Conservation (phyloP, 208 protist genomes). For the Trichomonas tenax region DNA sequence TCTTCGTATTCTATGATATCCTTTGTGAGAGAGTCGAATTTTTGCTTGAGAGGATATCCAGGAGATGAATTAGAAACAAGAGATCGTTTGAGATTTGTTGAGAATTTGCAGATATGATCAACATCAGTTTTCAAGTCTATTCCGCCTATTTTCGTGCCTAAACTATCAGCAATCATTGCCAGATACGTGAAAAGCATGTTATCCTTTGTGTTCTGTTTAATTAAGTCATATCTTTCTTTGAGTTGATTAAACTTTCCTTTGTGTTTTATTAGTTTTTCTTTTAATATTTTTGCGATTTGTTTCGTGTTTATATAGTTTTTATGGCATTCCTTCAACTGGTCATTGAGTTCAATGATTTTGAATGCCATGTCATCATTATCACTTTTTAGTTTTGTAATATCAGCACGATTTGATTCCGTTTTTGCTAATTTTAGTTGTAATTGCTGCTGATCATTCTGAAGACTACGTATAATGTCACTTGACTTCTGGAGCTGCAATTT, state of each 20-base stretch:
- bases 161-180: neutral
- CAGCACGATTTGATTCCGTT: neutral
- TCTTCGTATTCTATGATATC: neutral
- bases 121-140: neutral
- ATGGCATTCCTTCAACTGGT: neutral
- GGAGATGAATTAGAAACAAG: neutral
- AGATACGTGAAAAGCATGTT: neutral
- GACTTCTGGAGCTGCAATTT: neutral
- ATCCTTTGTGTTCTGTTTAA: neutral
- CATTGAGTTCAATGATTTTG: neutral
- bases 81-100: neutral
- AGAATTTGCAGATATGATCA: neutral
- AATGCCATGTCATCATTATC: neutral
- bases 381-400: neutral
- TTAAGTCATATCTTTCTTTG: neutral
- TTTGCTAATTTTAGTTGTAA: neutral
- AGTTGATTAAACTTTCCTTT: neutral
- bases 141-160: neutral
- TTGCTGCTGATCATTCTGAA: neutral
- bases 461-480: neutral
- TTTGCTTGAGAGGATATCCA: neutral
- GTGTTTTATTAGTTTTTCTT: neutral
- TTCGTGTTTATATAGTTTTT: neutral
- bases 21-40: neutral
- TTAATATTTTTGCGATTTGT: neutral